A percentile compares a stretch with the other conserved stretches of the same genome.
Conservation (phyloP, 306 rosid genomes). For the Sindora glabra region DNA sequence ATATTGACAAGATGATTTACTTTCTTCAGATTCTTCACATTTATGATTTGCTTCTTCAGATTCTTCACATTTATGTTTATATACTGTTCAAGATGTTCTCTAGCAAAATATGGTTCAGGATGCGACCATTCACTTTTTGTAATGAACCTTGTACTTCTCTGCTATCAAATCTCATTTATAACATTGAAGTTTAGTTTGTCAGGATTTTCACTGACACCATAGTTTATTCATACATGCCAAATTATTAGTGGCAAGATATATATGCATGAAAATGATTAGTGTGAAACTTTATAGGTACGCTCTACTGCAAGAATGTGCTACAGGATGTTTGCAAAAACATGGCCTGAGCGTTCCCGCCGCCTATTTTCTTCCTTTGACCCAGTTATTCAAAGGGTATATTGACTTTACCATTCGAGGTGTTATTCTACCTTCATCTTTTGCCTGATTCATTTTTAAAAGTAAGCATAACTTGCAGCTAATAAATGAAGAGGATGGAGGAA, state of each 20-base stretch:
- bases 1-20: too few relatives aligned
- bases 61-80: too few relatives aligned
- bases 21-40: too few relatives aligned
- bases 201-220: too few relatives aligned
- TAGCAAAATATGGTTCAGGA: too few relatives aligned
- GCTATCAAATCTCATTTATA: too few relatives aligned
- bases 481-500: conserved; percentile 98
- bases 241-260: conserved; percentile 1
- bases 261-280: conserved; percentile 4
- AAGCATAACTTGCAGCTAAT: conserved; percentile 57
- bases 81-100: too few relatives aligned
- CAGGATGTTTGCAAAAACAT: conserved; percentile 93
- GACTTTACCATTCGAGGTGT: conserved; percentile 19
- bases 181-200: too few relatives aligned
- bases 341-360: conserved; percentile 93
- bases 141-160: too few relatives aligned
- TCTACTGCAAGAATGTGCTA: conserved; percentile 94
- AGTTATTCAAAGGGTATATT: conserved; percentile 88
- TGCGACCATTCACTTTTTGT: too few relatives aligned
- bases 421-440: conserved; percentile 7
- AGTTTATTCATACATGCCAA: neutral
- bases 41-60: too few relatives aligned
- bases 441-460: conserved; percentile 13
- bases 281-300: conserved; percentile 70
- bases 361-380: conserved; percentile 85